phyloP scores from a whole-genome alignment of 2,329 filamentous ascomycete genomes.

The Talaromyces amestolkiae region DNA sequence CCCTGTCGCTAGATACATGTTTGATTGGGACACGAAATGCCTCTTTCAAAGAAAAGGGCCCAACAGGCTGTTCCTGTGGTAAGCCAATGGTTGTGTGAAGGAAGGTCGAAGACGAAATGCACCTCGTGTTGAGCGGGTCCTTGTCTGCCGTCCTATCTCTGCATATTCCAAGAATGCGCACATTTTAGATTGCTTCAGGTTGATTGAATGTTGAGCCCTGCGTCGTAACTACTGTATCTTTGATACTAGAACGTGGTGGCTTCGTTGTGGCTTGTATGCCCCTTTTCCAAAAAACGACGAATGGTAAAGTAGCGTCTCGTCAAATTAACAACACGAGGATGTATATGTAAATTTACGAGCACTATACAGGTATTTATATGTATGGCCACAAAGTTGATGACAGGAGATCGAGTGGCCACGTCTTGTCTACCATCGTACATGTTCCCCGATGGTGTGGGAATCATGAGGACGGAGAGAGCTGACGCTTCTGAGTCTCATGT shows the following conservation, averaged over 20 bases:
- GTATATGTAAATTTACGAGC: not conserved
- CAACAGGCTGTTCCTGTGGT: not conserved
- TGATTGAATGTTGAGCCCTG: not conserved
- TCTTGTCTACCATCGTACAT: not conserved
- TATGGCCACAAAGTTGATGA: not conserved
- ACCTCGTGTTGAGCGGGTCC: slow-evolving; percentile 4
- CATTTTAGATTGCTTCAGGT: not conserved
- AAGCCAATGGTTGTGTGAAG: not conserved
- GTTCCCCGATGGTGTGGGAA: not conserved
- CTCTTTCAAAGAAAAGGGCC: not conserved
- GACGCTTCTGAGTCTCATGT: not conserved
- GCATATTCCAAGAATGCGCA: not conserved
- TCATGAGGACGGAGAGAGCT: not conserved
- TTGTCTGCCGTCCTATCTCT: not conserved
- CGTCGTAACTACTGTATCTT: not conserved
- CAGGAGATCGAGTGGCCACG: not conserved
- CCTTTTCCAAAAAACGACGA: not conserved
- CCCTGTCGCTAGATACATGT: not conserved
- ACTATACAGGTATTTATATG: not conserved
- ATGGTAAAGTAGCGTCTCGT: not conserved
- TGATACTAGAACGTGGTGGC: not conserved
- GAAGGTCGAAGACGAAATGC: not conserved
- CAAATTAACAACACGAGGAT: not conserved
- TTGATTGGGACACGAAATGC: not conserved
- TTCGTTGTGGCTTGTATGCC: not conserved